Evolutionary conservation across 495 filamentous ascomycete species (phyloP), one percentile per base, ranked within the genome.

Genomic region (Aspergillus campestris): DNA sequence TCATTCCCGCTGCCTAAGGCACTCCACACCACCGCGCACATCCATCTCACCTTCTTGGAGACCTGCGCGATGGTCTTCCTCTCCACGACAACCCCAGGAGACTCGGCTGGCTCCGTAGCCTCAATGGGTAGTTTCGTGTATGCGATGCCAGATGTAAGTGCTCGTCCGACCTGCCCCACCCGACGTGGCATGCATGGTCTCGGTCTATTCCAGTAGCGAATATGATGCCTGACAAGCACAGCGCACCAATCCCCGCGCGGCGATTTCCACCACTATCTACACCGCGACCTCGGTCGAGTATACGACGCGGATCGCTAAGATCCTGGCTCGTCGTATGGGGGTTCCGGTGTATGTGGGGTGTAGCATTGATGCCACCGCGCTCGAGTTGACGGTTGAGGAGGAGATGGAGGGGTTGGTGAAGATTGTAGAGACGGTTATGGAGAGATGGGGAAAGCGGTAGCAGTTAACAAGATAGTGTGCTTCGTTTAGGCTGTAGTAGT

Each of bases 371-470:
- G 53, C 70, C 9, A 76, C 78, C 0, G 81, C 75, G 7, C 73
- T 88, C 35, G 85, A 84, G 1, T 79, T 86, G 15, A 80, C 75
- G 8, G 79, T 90, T n/a, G 87, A 94, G 57, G 91, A 97, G 69
- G 91, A 96, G 65, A 87, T 95, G 84, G 89, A 92, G 55, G 89
- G 83, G 2, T 76, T 96, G 43, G 77, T 71, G 47, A 74, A 74
- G 52, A 78, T 89, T 43, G 80, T 89, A 41, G 77, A 85, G 40
- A 71, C 83, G 38, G 71, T 91, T 9, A 66, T 85, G 55, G 60
- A 66, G 74, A 76, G 48, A 61, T 87, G 50, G 71, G 57, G 55
- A 45, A 44, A 47, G 42, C 34, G 12, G 32, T 36, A 44, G 31
- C 32, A 37, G 8, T 37, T 13, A 38, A 28, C 24, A 43, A n/a